phyloP scores from a whole-genome alignment of 371 early-diverging fungal genomes.

The Furculomyces boomerangus region DNA sequence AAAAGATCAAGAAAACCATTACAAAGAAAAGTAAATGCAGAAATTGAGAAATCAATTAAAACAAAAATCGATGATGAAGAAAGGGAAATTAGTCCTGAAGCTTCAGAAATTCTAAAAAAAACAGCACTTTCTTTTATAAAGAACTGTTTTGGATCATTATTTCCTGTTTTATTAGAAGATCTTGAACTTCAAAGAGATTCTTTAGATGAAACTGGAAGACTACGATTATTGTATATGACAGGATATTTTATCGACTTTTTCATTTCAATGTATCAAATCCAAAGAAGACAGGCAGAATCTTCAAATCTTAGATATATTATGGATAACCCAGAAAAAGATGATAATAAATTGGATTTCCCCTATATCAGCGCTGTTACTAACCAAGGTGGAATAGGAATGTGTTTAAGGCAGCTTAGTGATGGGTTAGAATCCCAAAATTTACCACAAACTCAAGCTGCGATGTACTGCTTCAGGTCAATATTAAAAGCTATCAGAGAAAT shows the following conservation, averaged over 20 bases:
- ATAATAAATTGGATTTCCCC: conserved; percentile 1
- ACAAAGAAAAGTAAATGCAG: conserved; percentile 1
- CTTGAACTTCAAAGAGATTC: neutral
- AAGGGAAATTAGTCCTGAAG: neutral
- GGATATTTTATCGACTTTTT: conserved; percentile 3
- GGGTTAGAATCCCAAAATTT: neutral
- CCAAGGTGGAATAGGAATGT: conserved; percentile 1
- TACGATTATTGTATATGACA: neutral
- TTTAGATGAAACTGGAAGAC: neutral
- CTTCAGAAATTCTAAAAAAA: neutral
- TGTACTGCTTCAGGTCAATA: conserved; percentile 4
- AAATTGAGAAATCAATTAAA: neutral
- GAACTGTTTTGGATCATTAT: conserved; percentile 1
- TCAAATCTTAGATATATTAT: neutral
- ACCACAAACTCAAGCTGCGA: neutral
- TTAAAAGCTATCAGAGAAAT: neutral
- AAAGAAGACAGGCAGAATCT: neutral
- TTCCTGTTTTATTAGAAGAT: conserved; percentile 2
- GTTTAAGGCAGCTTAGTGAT: conserved; percentile 3
- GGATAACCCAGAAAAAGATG: neutral
- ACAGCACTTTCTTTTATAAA: conserved; percentile 2
- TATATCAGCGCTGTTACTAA: neutral
- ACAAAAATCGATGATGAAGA: conserved; percentile 2
- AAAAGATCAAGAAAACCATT: neutral
- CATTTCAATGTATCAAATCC: neutral